Percentiles rank a stretch among this genome's conserved stretches.
phyloP scores from a whole-genome alignment of 768 basidiomycete species.

The Strobilomyces confusus region DNA sequence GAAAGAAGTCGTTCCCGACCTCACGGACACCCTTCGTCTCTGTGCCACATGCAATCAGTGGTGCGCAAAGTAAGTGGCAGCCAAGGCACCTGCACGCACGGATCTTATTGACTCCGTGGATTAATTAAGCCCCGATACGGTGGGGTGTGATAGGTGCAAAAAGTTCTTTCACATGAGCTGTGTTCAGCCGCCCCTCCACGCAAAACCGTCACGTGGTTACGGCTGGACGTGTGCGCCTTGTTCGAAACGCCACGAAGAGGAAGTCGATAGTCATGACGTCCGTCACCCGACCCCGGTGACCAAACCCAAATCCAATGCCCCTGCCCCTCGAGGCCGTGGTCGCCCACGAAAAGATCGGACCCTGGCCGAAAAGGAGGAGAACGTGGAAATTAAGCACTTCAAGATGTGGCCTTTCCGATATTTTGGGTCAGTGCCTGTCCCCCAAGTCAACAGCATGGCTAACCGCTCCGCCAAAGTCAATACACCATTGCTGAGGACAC shows the following conservation, averaged over 20 bases:
- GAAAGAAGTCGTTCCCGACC: slow-evolving; percentile 86
- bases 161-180: slow-evolving; percentile 93
- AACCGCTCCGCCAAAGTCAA: slow-evolving; percentile 45
- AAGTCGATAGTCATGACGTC: slow-evolving; percentile 72
- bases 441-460: slow-evolving; percentile 3
- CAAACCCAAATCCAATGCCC: slow-evolving; percentile 67
- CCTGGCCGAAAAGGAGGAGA: slow-evolving; percentile 75
- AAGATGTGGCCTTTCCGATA: slow-evolving; percentile 95
- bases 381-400: slow-evolving; percentile 74
- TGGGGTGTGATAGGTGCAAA: slow-evolving; percentile 90
- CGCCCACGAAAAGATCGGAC: slow-evolving; percentile 72
- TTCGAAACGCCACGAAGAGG: slow-evolving; percentile 80
- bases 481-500: slow-evolving; percentile 93
- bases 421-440: slow-evolving; percentile 69
- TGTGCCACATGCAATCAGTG: slow-evolving; percentile 86
- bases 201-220: slow-evolving; percentile 93
- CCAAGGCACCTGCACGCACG: slow-evolving; percentile 9
- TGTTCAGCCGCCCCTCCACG: slow-evolving; percentile 83
- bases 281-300: slow-evolving; percentile 53
- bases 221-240: slow-evolving; percentile 98
- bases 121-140: slow-evolving; percentile 65
- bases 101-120: slow-evolving; percentile 23
- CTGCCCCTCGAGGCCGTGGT: slow-evolving; percentile 67
- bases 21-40: slow-evolving; percentile 79
- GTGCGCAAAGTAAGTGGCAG: slow-evolving; percentile 73